These are phyloP conservation scores for Chrysoporthe austroafricana DNA, from an alignment of 2,329 filamentous ascomycete species.

Conservation along the genomic window DNA sequence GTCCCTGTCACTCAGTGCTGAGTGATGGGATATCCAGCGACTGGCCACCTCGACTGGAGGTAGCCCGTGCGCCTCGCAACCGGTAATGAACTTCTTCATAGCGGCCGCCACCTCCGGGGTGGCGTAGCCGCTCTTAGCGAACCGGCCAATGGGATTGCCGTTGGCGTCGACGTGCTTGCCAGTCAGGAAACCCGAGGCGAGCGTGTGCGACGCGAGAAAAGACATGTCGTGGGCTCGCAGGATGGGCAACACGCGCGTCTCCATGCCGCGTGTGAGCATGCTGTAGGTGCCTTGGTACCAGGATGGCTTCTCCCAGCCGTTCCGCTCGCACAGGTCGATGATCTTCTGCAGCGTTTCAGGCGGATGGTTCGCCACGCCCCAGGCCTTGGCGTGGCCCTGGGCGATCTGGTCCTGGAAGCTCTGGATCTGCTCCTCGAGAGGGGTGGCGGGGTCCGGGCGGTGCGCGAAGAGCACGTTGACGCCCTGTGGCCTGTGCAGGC, in stretches of 20 bases:
- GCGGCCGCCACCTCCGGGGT: slow-evolving; percentile 35
- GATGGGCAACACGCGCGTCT: slow-evolving; percentile 41
- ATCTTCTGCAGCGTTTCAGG: slow-evolving; percentile 37
- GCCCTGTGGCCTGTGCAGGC: slow-evolving; percentile 30
- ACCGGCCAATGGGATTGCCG: slow-evolving; percentile 34
- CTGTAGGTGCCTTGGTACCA: slow-evolving; percentile 48
- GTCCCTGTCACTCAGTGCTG: slow-evolving; percentile 26
- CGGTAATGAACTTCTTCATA: slow-evolving; percentile 38
- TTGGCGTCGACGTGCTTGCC: slow-evolving; percentile 36
- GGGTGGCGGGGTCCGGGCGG: slow-evolving; percentile 39
- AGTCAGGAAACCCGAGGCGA: slow-evolving; percentile 40
- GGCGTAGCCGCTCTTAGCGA: slow-evolving; percentile 36
- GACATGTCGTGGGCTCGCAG: slow-evolving; percentile 39
- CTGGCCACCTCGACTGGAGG: slow-evolving; percentile 39
- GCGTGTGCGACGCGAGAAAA: slow-evolving; percentile 30
- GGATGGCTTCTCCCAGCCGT: slow-evolving; percentile 41
- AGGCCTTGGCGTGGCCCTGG: slow-evolving; percentile 38
- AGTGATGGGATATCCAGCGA: slow-evolving; percentile 30
- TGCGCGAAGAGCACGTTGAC: slow-evolving; percentile 44
- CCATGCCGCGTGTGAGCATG: slow-evolving; percentile 40
- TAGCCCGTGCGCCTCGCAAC: slow-evolving; percentile 33
- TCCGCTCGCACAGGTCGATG: slow-evolving; percentile 39
- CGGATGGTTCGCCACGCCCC: slow-evolving; percentile 44
- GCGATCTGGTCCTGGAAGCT: slow-evolving; percentile 40
- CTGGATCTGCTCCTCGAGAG: slow-evolving; percentile 41